Evolutionary conservation across 768 basidiomycete species (phyloP).

Genomic region (Lactifluus echinatus): DNA sequence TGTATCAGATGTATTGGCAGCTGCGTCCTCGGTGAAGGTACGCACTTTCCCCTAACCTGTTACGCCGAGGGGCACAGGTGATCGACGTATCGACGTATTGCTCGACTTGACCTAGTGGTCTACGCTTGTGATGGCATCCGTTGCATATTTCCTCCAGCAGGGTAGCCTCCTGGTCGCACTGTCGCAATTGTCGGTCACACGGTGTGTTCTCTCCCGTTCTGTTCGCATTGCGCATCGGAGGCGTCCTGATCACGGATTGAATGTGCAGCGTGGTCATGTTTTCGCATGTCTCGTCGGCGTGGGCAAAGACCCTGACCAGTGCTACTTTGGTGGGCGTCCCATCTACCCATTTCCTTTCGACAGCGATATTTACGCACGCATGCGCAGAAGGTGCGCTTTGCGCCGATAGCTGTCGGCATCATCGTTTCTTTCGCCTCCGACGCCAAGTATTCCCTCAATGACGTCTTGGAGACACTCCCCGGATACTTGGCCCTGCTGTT

Average conservation of each 20-base stretch:
- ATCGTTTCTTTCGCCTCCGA: constrained; percentile 51
- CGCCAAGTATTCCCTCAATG: constrained; percentile 34
- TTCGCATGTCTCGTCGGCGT: constrained; percentile 59
- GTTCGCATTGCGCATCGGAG: too few species aligned
- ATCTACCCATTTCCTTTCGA: neutral
- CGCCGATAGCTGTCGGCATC: constrained; percentile 41
- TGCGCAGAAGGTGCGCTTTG: constrained; percentile 41
- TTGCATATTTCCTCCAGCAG: constrained; percentile 61
- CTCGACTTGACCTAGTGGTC: constrained; percentile 50
- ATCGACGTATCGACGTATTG: constrained; percentile 10
- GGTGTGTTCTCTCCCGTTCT: constrained; percentile 37
- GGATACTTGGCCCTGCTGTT: constrained; percentile 60
- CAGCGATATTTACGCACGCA: neutral
- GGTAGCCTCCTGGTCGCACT: constrained; percentile 60
- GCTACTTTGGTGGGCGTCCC: constrained; percentile 37
- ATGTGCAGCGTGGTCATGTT: constrained; percentile 61
- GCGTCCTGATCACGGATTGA: too few species aligned
- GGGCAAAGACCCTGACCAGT: constrained; percentile 47
- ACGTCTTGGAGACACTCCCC: constrained; percentile 40
- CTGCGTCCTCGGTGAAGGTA: constrained; percentile 40
- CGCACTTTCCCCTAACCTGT: constrained; percentile 18
- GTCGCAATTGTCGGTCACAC: constrained; percentile 54
- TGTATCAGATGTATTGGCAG: constrained; percentile 41
- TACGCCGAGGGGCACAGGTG: neutral
- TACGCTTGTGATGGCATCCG: constrained; percentile 55